These are phyloP conservation scores for Skeletonema marinoi DNA, from an alignment of 108 stramenopile species.

Conservation along the genomic window DNA sequence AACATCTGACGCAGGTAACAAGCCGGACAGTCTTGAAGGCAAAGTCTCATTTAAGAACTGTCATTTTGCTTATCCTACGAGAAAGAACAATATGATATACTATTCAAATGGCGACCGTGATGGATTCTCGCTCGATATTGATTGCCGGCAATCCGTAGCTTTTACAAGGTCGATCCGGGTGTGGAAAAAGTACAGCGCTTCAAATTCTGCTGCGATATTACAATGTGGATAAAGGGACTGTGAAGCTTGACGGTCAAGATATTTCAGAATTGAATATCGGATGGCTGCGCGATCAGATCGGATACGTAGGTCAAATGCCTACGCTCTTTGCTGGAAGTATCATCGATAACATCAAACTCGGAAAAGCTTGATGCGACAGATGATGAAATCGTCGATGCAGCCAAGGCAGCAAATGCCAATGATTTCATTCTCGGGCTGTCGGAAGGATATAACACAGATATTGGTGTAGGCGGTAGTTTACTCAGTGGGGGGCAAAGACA, in stretches of 20 bases:
- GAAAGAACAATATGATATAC: slow-evolving; percentile 53
- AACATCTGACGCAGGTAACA: slow-evolving; percentile 51
- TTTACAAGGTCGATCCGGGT: slow-evolving; percentile 67
- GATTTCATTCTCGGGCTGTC: slow-evolving; percentile 59
- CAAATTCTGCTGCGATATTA: slow-evolving; percentile 54
- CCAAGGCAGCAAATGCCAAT: slow-evolving; percentile 43
- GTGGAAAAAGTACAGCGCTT: slow-evolving; percentile 77
- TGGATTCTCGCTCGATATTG: slow-evolving; percentile 58
- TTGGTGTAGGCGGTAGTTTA: slow-evolving; percentile 67
- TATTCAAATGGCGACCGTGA: slow-evolving; percentile 27
- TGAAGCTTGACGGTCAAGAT: slow-evolving; percentile 51
- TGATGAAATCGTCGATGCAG: slow-evolving; percentile 36
- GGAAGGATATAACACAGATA: slow-evolving; percentile 44
- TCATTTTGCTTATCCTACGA: slow-evolving; percentile 68
- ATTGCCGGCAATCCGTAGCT: slow-evolving; percentile 68
- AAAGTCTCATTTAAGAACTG: slow-evolving; percentile 58
- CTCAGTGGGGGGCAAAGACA: slow-evolving; percentile 93
- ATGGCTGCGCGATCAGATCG: slow-evolving; percentile 53
- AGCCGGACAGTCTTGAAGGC: slow-evolving; percentile 50
- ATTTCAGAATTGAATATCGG: slow-evolving; percentile 41
- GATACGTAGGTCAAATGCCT: slow-evolving; percentile 71
- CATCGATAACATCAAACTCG: slow-evolving; percentile 66
- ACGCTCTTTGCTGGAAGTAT: slow-evolving; percentile 66
- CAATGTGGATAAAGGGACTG: slow-evolving; percentile 26
- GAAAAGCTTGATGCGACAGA: slow-evolving; percentile 36